Base-by-base conservation (phyloP, 208 protist species). In the Novymonas esmeraldas region DNA sequence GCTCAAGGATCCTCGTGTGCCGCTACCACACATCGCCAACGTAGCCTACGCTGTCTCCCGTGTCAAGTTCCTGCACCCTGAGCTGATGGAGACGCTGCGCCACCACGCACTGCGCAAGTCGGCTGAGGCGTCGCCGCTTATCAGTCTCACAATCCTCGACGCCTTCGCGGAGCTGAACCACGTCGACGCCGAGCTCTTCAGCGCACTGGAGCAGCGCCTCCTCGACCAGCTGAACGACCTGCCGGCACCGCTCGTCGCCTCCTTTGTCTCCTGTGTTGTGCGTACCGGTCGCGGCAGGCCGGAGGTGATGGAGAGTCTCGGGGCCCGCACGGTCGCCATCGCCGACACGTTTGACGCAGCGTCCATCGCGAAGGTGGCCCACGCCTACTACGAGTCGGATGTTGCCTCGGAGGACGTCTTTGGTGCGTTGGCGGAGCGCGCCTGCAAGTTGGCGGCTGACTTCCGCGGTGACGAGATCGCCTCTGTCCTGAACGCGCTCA, bases 11-110 rank as follows among this genome's bases (percentile, higher is more conserved):
- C 77, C 79, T 42, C 75, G 79, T 4, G 70, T 90, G 28, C 79
- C 84, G 52, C 63, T 97, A 9, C 81, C 89, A 10, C 92, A 97
- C 70, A 87, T 89, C 38, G 87, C 92, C 7, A 97, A 97, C 67
- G 89, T 95, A 11, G 80, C 81, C 3, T 84, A 95, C 64, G 92
- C 92, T 20, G 78, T 97, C 28, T 84, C 89, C 16, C 85, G 87
- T 24, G 89, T 94, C 36, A 76, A 76, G 36, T 90, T 76, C 76
- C 64, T 73, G 36, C 81, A 97, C 74, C 70, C 55, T 34, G 65
- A 81, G 34, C 81, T 96, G 56, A 83, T 95, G 64, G 65, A 84
- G 26, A 82, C 89, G 33, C 73, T 96, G 41, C 82, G 85, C 22
- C 82, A 92, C 60, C 87, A 93, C 64, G 89, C 87, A 6, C 57